Conservation (phyloP, 768 basidiomycete species). For the Termitomyces sp. region DNA sequence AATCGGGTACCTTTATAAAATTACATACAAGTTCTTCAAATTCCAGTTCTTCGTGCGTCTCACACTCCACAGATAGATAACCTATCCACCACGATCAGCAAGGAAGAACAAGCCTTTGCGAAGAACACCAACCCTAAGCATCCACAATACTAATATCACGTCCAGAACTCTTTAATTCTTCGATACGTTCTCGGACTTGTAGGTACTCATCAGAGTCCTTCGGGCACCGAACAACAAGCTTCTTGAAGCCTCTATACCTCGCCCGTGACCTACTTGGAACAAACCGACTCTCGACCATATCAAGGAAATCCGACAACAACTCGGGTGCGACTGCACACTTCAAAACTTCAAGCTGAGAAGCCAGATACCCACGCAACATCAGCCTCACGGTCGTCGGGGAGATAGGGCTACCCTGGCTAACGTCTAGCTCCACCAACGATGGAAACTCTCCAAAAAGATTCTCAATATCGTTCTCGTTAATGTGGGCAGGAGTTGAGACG, state of each 20-base stretch:
- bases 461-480: conserved; percentile 10
- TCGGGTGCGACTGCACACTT: conserved; percentile 6
- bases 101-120: background rate
- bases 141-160: conserved; percentile 3
- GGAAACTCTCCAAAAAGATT: conserved; percentile 8
- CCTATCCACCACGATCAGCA: background rate
- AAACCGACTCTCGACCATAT: conserved; percentile 13
- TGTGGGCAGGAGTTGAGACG: background rate
- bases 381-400: conserved; percentile 9
- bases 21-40: background rate
- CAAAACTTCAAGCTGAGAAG: conserved; percentile 2
- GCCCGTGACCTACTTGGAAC: conserved; percentile 2
- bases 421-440: conserved; percentile 6
- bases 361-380: conserved; percentile 5
- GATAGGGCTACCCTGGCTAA: conserved; percentile 5
- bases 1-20: background rate
- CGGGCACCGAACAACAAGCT: conserved; percentile 5
- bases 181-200: conserved; percentile 1
- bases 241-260: conserved; percentile 8
- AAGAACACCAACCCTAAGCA: background rate
- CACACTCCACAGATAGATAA: background rate
- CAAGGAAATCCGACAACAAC: conserved; percentile 7
- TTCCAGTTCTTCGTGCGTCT: background rate
- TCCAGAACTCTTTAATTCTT: conserved; percentile 2
- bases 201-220: background rate